These are phyloP conservation scores for Kodamaea plutei DNA, from an alignment of 1,139 yeast genomes.

Conservation along the genomic window DNA sequence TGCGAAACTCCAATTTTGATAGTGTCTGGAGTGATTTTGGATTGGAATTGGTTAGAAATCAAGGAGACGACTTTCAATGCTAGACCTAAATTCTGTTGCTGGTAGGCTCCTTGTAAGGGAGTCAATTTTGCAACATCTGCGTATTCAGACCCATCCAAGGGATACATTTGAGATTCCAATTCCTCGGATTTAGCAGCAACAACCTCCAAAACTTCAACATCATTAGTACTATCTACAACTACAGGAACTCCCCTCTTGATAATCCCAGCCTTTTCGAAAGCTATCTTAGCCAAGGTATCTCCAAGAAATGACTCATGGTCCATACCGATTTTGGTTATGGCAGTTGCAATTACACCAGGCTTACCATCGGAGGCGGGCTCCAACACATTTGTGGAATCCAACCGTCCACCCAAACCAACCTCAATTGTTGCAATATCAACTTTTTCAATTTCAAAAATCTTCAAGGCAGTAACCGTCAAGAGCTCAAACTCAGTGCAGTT, in stretches of 20 bases:
- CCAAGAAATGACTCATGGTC: conserved; percentile 84
- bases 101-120: conserved; percentile 71
- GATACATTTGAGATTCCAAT: conserved; percentile 14
- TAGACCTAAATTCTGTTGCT: conserved; percentile 61
- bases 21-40: conserved; percentile 26
- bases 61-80: conserved; percentile 58
- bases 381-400: conserved; percentile 79
- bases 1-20: conserved; percentile 48
- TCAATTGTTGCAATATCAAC: conserved; percentile 78
- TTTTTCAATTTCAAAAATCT: conserved; percentile 55
- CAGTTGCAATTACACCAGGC: conserved; percentile 57
- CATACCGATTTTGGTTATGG: conserved; percentile 76
- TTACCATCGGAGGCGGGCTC: conserved; percentile 17
- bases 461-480: conserved; percentile 77
- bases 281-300: conserved; percentile 56
- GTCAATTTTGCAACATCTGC: conserved; percentile 25
- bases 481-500: conserved; percentile 86
- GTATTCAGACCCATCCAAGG: conserved; percentile 15
- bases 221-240: conserved; percentile 71
- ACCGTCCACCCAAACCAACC: conserved; percentile 85
- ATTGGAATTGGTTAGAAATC: conserved; percentile 14
- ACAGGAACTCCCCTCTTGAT: conserved; percentile 59
- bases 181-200: conserved; percentile 23
- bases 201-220: conserved; percentile 43
- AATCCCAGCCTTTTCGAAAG: conserved; percentile 80